A percentile compares a stretch with the other conserved stretches of the same genome.
These are phyloP conservation scores for Tulasnella calospora DNA, from an alignment of 768 basidiomycete genomes.

Conservation along the genomic window DNA sequence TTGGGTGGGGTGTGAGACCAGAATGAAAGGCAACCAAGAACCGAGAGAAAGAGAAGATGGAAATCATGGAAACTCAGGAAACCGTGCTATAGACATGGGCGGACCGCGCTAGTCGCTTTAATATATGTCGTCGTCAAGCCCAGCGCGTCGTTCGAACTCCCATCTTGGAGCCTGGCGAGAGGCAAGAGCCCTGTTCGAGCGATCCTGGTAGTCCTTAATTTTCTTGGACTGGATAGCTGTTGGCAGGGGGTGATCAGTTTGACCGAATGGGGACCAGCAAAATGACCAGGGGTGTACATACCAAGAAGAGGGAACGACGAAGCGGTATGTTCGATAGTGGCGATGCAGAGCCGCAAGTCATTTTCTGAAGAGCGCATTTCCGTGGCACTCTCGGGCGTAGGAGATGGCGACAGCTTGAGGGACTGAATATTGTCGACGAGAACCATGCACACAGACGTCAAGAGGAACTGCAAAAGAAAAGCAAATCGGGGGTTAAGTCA, in stretches of 20 bases:
- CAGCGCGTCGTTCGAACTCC: constrained; percentile 12
- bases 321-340: constrained; percentile 16
- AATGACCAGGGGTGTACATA: background rate
- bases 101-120: background rate
- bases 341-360: constrained; percentile 10
- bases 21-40: background rate
- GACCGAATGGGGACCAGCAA: background rate
- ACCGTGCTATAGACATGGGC: background rate
- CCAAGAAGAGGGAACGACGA: constrained; percentile 10
- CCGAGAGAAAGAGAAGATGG: background rate
- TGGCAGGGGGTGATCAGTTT: background rate
- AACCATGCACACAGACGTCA: constrained; percentile 23
- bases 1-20: background rate
- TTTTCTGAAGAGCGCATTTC: background rate
- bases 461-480: constrained; percentile 18
- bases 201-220: background rate
- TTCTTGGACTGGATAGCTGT: constrained; percentile 10
- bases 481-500: background rate
- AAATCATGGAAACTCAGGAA: background rate
- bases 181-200: background rate
- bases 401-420: background rate
- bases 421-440: constrained; percentile 12
- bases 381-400: background rate
- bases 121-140: background rate
- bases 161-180: background rate